Evolutionary conservation across 441 rosid genomes (phyloP).

Genomic region (Geranium incanum): DNA sequence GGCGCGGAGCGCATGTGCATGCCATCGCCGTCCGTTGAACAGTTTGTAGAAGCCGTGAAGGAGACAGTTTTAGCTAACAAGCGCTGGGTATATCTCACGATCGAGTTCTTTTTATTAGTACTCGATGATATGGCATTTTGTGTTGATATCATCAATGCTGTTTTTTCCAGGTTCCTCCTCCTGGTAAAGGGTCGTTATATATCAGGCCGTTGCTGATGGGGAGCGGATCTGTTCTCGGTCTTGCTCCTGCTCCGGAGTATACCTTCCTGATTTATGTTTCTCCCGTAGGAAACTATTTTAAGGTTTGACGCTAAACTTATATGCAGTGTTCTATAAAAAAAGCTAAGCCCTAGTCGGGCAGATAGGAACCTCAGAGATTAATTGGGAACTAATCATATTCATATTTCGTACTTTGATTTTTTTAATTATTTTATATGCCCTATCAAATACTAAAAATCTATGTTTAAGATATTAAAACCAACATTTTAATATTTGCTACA

Average conservation of each 20-base stretch:
- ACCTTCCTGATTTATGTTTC: constrained; percentile 69
- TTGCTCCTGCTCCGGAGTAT: constrained; percentile 74
- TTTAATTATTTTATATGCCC: no score
- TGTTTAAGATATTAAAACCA: no score
- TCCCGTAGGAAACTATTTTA: constrained; percentile 76
- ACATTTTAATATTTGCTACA: no score
- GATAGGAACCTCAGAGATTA: no score
- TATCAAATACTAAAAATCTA: no score
- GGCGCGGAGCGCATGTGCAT: constrained; percentile 79
- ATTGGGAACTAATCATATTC: no score
- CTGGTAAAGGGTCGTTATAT: constrained; percentile 77
- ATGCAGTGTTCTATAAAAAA: no score
- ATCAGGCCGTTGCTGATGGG: constrained; percentile 82
- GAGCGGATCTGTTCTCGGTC: constrained; percentile 74
- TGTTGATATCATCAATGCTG: constrained; percentile 4
- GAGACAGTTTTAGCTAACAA: constrained; percentile 57
- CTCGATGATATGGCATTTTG: neutral
- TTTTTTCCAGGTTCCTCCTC: constrained; percentile 59
- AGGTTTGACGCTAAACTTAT: constrained; percentile 27
- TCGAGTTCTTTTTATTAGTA: no score
- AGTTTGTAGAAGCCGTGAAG: constrained; percentile 63
- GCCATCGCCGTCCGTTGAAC: constrained; percentile 61
- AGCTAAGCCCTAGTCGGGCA: no score
- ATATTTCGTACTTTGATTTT: no score
- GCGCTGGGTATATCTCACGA: constrained; percentile 44